phyloP scores from a whole-genome alignment of 345 rosid genomes.

The Camelina neglecta region DNA sequence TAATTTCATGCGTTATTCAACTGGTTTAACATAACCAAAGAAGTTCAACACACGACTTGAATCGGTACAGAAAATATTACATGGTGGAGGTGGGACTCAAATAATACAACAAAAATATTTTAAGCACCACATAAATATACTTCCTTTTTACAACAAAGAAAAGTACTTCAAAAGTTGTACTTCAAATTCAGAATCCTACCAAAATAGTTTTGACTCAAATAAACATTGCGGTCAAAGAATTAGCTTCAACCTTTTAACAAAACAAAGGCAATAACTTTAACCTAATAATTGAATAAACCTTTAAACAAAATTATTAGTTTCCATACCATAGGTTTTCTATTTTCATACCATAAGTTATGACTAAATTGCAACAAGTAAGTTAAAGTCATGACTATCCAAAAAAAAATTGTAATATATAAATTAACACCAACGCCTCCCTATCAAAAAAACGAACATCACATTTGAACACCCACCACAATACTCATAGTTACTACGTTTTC shows the following conservation, averaged over 20 bases:
- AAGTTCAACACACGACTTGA: no score
- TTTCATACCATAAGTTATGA: neutral
- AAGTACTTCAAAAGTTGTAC: no score
- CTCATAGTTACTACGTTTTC: constrained; percentile 6
- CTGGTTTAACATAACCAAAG: no score
- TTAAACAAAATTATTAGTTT: neutral
- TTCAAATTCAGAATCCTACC: neutral
- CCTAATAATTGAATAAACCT: neutral
- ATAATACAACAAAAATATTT: no score
- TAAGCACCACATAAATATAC: no score
- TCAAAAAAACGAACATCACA: constrained; percentile 1
- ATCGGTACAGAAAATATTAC: no score
- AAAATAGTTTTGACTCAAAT: neutral
- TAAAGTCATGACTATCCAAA: neutral
- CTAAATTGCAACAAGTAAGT: neutral
- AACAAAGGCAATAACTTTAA: neutral
- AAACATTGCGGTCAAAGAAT: neutral
- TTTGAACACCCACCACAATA: neutral
- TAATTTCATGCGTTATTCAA: no score
- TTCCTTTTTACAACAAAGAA: no score
- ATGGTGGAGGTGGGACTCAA: no score
- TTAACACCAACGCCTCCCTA: neutral
- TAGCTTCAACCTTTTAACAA: neutral
- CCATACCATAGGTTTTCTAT: neutral
- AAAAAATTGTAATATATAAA: neutral